Percentiles rank a stretch among this genome's conserved stretches.
phyloP scores from a whole-genome alignment of 768 basidiomycete species.

The Calocybe gangraenosa region DNA sequence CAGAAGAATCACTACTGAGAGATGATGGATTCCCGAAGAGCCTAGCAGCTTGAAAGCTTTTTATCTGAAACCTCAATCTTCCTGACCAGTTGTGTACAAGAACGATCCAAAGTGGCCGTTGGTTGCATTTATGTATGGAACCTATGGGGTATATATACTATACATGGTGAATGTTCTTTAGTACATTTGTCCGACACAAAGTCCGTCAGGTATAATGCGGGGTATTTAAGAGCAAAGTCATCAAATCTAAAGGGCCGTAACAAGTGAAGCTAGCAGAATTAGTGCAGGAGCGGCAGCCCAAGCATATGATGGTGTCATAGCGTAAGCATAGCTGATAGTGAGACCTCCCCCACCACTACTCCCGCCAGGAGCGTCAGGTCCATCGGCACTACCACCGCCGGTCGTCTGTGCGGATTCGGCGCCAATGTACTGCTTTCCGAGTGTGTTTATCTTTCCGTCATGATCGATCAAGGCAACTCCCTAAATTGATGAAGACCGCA shows the following conservation, averaged over 20 bases:
- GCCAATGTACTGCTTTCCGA: conserved; percentile 48
- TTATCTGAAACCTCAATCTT: not conserved
- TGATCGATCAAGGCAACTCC: conserved; percentile 39
- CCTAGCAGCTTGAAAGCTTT: conserved; percentile 22
- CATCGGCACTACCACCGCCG: conserved; percentile 7
- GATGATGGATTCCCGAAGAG: conserved; percentile 66
- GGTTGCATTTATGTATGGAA: too few species aligned
- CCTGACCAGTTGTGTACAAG: too few species aligned
- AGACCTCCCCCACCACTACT: not conserved
- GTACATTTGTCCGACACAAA: too few species aligned
- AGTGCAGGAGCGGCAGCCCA: not conserved
- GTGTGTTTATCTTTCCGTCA: conserved; percentile 39
- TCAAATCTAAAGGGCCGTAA: not conserved
- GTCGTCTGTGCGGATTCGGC: conserved; percentile 4
- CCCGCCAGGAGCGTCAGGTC: conserved; percentile 7
- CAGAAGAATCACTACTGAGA: conserved; percentile 63
- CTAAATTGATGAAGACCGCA: conserved; percentile 17
- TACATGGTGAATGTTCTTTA: too few species aligned
- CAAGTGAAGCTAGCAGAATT: not conserved
- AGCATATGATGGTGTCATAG: not conserved
- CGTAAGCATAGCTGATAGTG: not conserved
- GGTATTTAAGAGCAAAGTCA: too few species aligned
- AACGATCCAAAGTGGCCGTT: too few species aligned
- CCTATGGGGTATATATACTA: too few species aligned
- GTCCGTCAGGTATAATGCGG: too few species aligned